These are phyloP conservation scores for Salix caprea DNA, from an alignment of 345 rosid species.

Conservation along the genomic window DNA sequence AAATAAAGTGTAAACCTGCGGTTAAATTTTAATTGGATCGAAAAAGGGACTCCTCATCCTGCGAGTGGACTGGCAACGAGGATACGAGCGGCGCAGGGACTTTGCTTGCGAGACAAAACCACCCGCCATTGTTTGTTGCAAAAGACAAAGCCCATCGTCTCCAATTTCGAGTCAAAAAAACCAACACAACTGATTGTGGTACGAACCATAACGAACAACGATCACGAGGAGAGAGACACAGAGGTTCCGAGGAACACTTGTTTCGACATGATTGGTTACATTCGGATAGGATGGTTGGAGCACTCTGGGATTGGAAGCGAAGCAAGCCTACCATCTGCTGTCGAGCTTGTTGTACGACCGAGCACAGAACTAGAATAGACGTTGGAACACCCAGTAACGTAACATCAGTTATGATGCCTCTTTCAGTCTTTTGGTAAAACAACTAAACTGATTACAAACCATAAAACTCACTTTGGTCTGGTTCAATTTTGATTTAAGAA, in stretches of 20 bases:
- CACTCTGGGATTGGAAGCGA: conserved; percentile 10
- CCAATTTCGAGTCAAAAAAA: neutral
- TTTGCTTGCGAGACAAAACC: no score
- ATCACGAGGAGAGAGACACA: neutral
- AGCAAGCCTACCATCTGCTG: neutral
- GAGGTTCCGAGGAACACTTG: neutral
- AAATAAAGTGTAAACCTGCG: no score
- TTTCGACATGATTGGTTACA: neutral
- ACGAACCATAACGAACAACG: neutral
- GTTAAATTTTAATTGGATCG: no score
- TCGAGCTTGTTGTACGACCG: neutral
- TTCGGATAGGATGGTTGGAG: neutral
- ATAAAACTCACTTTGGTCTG: no score
- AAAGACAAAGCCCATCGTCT: neutral
- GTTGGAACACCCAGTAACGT: neutral
- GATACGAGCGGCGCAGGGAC: no score
- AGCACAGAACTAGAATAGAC: neutral
- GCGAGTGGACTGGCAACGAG: no score
- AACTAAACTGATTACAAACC: no score
- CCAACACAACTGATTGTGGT: neutral
- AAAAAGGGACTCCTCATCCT: no score
- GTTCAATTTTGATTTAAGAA: no score
- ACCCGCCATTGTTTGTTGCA: neutral
- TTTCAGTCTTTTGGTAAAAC: neutral
- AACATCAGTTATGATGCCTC: neutral